Evolutionary conservation across 805 yeast genomes (phyloP), one percentile per base, ranked within the genome.

Genomic region (Kluyveromyces starmeri): DNA sequence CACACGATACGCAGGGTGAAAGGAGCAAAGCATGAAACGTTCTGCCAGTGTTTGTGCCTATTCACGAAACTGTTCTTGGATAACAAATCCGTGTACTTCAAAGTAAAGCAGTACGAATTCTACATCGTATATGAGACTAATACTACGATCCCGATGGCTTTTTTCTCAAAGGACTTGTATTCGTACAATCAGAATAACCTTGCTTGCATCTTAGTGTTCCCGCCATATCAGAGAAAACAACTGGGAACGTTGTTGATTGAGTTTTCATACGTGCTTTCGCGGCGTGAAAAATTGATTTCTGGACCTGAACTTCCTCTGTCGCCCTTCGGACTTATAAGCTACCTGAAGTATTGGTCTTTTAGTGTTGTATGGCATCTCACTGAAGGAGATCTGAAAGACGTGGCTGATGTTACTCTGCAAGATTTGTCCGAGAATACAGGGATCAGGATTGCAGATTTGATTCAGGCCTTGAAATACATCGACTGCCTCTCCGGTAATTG

Each of bases 251-350:
- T 84, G 8, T 54, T 92, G 25, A 83, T 92, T 11, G 84, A 84
- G 40, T 83, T 85, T 45, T 83, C 94, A 24, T 92, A 89, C 51
- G 76, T 69, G 20, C 54, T 88, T 14, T 84, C 95, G 0, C 62
- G 73, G 25, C 69, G 68, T 11, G 83, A 82, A 27, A 75, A 73
- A 20, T 46, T 64, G 14, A 57, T 72, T 2, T 85, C 95, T 40
- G 94, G 96, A 0, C 98, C 98, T 0, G 98, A 92, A 53, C 70
- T 76, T 43, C 98, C 98, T 1, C 61, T 92, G 7, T 82, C 95
- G 5, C 78, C 80, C 0, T 82, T 77, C 56, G 98, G 98, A 0
- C 67, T 69, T 34, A 61, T 73, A 7, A 73, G 88, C 5, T 92
- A 86, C 50, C 50, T 82, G 13, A 61, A 70, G 11, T 88, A 73